Conservation (phyloP, 352 stramenopile species). For the Pythium aristosporum region DNA sequence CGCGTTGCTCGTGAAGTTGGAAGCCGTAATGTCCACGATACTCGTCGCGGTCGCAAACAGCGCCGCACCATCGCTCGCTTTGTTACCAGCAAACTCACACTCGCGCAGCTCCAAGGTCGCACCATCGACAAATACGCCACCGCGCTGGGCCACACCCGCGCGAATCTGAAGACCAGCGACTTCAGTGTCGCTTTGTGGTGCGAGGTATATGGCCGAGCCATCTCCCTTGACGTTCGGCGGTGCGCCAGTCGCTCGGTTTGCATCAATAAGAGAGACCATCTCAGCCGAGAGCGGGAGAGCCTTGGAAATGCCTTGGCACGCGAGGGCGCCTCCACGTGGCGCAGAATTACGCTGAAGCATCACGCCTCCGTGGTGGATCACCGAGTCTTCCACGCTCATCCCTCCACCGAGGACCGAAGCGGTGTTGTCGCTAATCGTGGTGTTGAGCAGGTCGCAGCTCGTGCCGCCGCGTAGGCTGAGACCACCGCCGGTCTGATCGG, state of each 20-base stretch:
- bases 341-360: slow-evolving; percentile 4
- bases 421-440: slow-evolving; percentile 13
- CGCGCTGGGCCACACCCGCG: slow-evolving; percentile 2
- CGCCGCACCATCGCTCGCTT: slow-evolving; percentile 6
- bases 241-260: slow-evolving; percentile 2
- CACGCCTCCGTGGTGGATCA: slow-evolving; percentile 1
- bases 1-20: slow-evolving; percentile 3
- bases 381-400: slow-evolving; percentile 4
- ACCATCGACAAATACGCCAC: slow-evolving; percentile 15
- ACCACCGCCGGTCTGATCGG: slow-evolving; percentile 5
- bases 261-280: background rate
- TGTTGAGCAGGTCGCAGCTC: background rate
- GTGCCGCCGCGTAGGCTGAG: slow-evolving; percentile 5
- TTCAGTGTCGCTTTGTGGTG: background rate
- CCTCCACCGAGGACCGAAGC: slow-evolving; percentile 7
- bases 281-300: background rate
- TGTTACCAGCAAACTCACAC: slow-evolving; percentile 18
- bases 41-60: slow-evolving; percentile 10
- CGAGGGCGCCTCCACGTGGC: slow-evolving; percentile 6
- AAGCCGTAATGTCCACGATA: background rate
- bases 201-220: slow-evolving; percentile 19
- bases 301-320: background rate
- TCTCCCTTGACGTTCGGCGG: background rate
- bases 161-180: slow-evolving; percentile 7
- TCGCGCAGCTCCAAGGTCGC: background rate